phyloP scores from a whole-genome alignment of 768 basidiomycete species.

The Rhodotorula paludigena region DNA sequence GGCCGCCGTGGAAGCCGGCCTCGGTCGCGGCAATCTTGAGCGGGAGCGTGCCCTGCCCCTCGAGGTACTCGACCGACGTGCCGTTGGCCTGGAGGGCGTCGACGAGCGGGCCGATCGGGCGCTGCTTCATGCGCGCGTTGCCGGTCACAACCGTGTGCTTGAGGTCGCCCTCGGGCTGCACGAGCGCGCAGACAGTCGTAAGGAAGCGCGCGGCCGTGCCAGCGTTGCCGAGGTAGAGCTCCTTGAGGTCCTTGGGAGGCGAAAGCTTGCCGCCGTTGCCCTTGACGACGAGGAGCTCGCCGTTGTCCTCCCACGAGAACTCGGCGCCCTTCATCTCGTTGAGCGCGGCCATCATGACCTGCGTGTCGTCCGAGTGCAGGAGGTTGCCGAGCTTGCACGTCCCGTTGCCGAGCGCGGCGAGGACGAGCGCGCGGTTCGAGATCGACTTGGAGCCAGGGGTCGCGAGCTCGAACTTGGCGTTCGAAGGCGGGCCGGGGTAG shows the following conservation, averaged over 20 bases:
- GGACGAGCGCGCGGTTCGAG: constrained; percentile 85
- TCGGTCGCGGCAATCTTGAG: constrained; percentile 67
- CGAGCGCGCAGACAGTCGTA: constrained; percentile 89
- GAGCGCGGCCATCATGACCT: constrained; percentile 97
- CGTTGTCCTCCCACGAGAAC: constrained; percentile 93
- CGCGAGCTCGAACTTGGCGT: constrained; percentile 61
- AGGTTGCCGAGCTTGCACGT: constrained; percentile 83
- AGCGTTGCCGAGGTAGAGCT: constrained; percentile 92
- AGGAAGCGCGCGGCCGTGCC: constrained; percentile 97
- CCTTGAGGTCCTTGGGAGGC: constrained; percentile 70
- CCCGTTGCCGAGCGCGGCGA: constrained; percentile 84
- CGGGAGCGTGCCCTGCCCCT: constrained; percentile 77
- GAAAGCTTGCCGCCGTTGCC: constrained; percentile 75
- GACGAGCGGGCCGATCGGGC: constrained; percentile 91
- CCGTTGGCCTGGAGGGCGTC: constrained; percentile 80
- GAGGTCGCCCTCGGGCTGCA: constrained; percentile 54
- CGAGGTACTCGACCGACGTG: constrained; percentile 67
- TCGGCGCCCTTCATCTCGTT: constrained; percentile 82
- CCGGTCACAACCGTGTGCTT: constrained; percentile 78
- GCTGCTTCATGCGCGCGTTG: constrained; percentile 97
- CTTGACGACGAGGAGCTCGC: constrained; percentile 85
- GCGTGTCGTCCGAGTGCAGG: constrained; percentile 94
- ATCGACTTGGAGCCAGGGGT: constrained; percentile 97
- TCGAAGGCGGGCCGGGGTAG: constrained; percentile 55
- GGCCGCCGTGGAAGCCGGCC: constrained; percentile 72